A percentile compares a stretch with the other conserved stretches of the same genome.
These are phyloP conservation scores for Jamesozyma spencerorum DNA, from an alignment of 805 yeast species.

Conservation along the genomic window DNA sequence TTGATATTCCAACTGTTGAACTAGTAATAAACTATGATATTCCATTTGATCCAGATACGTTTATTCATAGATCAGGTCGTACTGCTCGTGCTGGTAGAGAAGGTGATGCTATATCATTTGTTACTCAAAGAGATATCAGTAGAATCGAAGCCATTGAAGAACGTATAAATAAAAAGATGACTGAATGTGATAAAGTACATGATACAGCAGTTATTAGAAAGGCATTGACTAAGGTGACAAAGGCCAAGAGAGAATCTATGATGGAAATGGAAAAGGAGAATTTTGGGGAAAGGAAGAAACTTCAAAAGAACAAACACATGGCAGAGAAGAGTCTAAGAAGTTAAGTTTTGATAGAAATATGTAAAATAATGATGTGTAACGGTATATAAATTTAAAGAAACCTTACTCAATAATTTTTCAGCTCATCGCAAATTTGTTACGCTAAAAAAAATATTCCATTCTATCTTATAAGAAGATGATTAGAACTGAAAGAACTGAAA, in stretches of 20 bases:
- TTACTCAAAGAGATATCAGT: constrained; percentile 76
- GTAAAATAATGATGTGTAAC: background rate
- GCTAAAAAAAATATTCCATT: background rate
- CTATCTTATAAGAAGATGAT: no score
- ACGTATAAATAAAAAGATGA: constrained; percentile 72
- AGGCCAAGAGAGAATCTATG: constrained; percentile 81
- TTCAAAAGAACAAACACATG: constrained; percentile 36
- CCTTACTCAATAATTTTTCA: background rate
- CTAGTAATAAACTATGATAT: constrained; percentile 85
- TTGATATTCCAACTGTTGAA: constrained; percentile 90
- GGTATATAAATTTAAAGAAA: no score
- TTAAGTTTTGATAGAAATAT: background rate
- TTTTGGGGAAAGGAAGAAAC: constrained; percentile 66
- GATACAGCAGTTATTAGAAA: constrained; percentile 72
- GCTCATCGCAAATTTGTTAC: background rate
- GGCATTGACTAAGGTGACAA: constrained; percentile 58
- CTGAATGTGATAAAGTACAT: constrained; percentile 55
- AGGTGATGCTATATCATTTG: constrained; percentile 76
- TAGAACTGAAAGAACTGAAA: no score
- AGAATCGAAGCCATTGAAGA: constrained; percentile 81
- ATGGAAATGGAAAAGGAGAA: constrained; percentile 90
- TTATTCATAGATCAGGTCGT: constrained; percentile 95
- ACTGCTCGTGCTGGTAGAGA: constrained; percentile 95
- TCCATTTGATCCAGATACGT: constrained; percentile 94
- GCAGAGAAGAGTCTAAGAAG: constrained; percentile 12